phyloP scores from a whole-genome alignment of 345 rosid species.

The Crucihimalaya himalaica region DNA sequence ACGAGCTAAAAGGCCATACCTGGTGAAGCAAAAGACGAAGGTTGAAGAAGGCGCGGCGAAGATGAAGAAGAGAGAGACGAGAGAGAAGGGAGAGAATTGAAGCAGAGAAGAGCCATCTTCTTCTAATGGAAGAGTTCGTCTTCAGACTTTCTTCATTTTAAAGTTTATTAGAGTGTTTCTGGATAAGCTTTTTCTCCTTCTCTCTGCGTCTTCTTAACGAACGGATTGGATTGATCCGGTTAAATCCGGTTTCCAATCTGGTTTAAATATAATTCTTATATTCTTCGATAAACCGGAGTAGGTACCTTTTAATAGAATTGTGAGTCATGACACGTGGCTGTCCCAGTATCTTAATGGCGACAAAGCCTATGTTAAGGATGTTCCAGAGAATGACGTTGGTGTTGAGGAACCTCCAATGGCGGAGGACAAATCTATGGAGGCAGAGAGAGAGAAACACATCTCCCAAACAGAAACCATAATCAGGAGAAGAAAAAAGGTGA shows the following conservation, averaged over 20 bases:
- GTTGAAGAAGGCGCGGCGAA: slow-evolving; percentile 7
- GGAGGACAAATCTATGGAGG: slow-evolving; percentile 28
- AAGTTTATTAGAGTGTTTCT: slow-evolving; percentile 17
- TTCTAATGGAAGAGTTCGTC: slow-evolving; percentile 15
- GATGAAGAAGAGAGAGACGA: slow-evolving; percentile 23
- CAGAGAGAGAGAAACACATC: background rate
- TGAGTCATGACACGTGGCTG: slow-evolving; percentile 22
- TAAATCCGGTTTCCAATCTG: slow-evolving; percentile 4
- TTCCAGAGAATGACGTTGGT: slow-evolving; percentile 29
- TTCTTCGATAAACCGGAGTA: background rate
- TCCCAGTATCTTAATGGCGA: slow-evolving; percentile 12
- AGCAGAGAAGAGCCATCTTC: slow-evolving; percentile 44
- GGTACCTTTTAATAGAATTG: background rate
- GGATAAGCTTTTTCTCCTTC: slow-evolving; percentile 32
- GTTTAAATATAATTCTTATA: background rate
- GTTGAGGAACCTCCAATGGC: slow-evolving; percentile 35
- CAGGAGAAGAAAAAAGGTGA: background rate
- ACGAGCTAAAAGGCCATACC: slow-evolving; percentile 15
- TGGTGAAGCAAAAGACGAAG: slow-evolving; percentile 29
- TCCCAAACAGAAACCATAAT: slow-evolving; percentile 11
- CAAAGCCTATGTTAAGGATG: slow-evolving; percentile 36
- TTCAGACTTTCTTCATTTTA: slow-evolving; percentile 33
- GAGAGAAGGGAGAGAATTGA: slow-evolving; percentile 38
- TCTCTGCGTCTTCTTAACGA: slow-evolving; percentile 24
- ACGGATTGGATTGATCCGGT: slow-evolving; percentile 30